These are phyloP conservation scores for Sutorius australiensis DNA, from an alignment of 768 basidiomycete species.

Conservation along the genomic window DNA sequence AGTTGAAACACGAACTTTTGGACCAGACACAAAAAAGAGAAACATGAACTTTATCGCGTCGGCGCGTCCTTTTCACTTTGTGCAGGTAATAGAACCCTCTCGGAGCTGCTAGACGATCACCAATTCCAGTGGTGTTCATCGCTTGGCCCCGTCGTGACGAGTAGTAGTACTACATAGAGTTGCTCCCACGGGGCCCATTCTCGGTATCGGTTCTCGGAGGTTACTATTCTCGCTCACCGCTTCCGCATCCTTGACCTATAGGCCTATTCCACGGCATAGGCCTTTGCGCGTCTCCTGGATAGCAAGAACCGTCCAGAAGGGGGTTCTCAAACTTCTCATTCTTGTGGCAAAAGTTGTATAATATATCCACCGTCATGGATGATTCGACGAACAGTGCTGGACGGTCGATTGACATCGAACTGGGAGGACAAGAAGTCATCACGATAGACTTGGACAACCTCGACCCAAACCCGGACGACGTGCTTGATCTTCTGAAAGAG, in stretches of 20 bases:
- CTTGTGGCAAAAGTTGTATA: neutral
- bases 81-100: no score
- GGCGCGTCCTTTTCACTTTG: no score
- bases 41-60: no score
- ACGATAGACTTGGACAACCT: slow-evolving; percentile 87
- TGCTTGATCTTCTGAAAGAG: slow-evolving; percentile 67
- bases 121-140: no score
- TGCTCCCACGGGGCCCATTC: no score
- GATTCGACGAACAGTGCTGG: slow-evolving; percentile 12
- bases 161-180: no score
- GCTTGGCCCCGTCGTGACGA: no score
- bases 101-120: no score
- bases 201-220: neutral
- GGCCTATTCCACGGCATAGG: neutral
- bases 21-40: no score
- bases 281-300: neutral
- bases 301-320: neutral
- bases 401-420: slow-evolving; percentile 66
- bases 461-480: slow-evolving; percentile 72
- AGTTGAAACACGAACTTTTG: no score
- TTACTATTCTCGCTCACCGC: neutral
- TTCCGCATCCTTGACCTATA: neutral
- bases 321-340: neutral
- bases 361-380: slow-evolving; percentile 13
- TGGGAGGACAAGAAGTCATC: slow-evolving; percentile 80